Conservation (phyloP, 2,329 filamentous ascomycete genomes). For the Simplicillium aogashimaense region DNA sequence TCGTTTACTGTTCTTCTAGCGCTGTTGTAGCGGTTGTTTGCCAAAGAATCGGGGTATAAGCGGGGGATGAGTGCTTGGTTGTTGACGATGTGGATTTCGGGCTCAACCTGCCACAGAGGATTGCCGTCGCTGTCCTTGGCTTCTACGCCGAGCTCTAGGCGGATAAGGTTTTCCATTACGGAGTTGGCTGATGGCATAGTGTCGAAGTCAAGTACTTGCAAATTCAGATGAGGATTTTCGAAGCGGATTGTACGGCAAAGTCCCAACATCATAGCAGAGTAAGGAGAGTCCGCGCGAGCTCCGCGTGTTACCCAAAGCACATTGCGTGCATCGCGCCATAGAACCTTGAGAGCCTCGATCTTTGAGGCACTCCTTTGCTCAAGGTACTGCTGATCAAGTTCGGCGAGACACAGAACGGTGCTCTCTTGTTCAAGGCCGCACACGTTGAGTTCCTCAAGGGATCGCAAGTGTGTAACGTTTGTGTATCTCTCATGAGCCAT, state of each 20-base stretch:
- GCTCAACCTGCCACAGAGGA: not conserved
- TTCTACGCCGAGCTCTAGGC: slow-evolving; percentile 1
- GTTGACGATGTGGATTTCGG: not conserved
- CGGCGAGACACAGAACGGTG: slow-evolving; percentile 10
- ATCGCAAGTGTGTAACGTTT: not conserved
- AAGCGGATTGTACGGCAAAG: slow-evolving; percentile 2
- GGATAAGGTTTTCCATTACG: not conserved
- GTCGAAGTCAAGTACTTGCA: slow-evolving; percentile 4
- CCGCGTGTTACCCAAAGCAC: slow-evolving; percentile 15
- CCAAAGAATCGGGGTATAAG: not conserved
- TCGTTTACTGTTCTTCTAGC: not conserved
- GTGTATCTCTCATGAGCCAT: slow-evolving; percentile 2
- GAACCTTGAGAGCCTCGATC: slow-evolving; percentile 9
- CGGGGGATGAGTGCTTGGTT: not conserved
- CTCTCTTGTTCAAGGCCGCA: not conserved
- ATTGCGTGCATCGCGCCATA: slow-evolving; percentile 8
- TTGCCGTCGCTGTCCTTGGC: not conserved
- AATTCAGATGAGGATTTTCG: slow-evolving; percentile 4
- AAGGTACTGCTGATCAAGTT: slow-evolving; percentile 14
- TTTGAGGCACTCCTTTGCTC: slow-evolving; percentile 20
- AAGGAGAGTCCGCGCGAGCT: slow-evolving; percentile 9
- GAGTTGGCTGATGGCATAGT: not conserved
- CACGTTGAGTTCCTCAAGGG: not conserved
- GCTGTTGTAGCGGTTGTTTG: not conserved
- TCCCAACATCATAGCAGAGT: slow-evolving; percentile 10